phyloP scores from a whole-genome alignment of 805 yeast species.

The Kuraishia cidri region DNA sequence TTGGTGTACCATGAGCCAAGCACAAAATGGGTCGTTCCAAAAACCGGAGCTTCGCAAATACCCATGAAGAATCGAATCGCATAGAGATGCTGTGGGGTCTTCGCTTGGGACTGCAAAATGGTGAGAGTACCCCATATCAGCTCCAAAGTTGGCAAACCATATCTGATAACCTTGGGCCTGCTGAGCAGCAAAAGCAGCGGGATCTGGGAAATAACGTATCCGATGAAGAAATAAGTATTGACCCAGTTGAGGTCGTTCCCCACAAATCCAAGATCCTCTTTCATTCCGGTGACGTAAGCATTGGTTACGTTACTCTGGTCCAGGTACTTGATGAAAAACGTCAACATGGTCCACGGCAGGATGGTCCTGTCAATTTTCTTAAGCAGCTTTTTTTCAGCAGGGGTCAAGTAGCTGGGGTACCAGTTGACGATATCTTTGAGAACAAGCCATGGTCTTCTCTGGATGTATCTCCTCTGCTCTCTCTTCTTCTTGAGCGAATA shows the following conservation, averaged over 20 bases:
- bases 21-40: conserved; percentile 37
- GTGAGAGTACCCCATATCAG: conserved; percentile 35
- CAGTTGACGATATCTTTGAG: conserved; percentile 1
- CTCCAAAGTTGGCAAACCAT: conserved; percentile 32
- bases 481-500: not conserved
- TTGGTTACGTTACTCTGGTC: conserved; percentile 39
- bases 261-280: conserved; percentile 42
- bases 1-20: conserved; percentile 27
- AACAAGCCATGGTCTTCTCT: conserved; percentile 1
- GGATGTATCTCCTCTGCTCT: not conserved
- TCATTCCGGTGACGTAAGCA: conserved; percentile 61
- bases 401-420: conserved; percentile 5
- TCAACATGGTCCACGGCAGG: conserved; percentile 21
- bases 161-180: conserved; percentile 27
- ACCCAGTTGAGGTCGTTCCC: conserved; percentile 46
- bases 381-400: conserved; percentile 23
- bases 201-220: conserved; percentile 43
- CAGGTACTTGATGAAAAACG: conserved; percentile 6
- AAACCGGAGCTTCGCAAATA: conserved; percentile 36
- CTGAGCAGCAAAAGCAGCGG: conserved; percentile 36
- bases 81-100: conserved; percentile 17
- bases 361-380: conserved; percentile 24
- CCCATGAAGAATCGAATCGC: conserved; percentile 30
- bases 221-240: conserved; percentile 36
- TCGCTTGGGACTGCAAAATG: conserved; percentile 22